Conservation (phyloP, 179 eudicot genomes). For the Nepenthes alata region DNA sequence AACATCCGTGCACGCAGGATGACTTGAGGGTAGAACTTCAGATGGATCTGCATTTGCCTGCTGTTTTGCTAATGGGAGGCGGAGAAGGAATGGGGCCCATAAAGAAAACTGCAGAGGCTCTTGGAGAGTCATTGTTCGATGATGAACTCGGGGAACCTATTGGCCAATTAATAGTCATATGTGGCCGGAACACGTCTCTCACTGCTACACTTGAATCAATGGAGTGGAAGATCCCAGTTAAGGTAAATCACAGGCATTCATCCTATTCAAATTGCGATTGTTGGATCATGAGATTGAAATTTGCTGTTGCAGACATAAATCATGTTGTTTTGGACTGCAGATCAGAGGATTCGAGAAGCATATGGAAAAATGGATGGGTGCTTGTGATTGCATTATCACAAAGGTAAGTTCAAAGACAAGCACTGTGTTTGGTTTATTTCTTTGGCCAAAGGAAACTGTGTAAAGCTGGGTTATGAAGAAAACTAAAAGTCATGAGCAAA, state of each 20-base stretch:
- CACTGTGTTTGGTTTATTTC: too few species aligned
- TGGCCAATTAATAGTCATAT: constrained; percentile 63
- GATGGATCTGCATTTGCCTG: constrained; percentile 64
- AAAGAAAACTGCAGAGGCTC: constrained; percentile 75
- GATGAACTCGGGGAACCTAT: constrained; percentile 42
- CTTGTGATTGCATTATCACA: constrained; percentile 92
- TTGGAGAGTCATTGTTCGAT: constrained; percentile 50
- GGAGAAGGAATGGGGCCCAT: constrained; percentile 99
- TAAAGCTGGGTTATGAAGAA: too few species aligned
- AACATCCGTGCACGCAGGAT: constrained; percentile 24
- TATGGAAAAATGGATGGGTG: constrained; percentile 94
- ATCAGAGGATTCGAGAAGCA: constrained; percentile 73
- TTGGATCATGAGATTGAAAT: too few species aligned
- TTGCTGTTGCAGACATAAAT: too few species aligned
- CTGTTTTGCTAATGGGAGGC: constrained; percentile 86
- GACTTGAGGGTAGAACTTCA: constrained; percentile 73
- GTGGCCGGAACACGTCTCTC: constrained; percentile 66
- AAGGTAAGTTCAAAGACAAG: constrained; percentile 27
- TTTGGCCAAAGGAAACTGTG: too few species aligned
- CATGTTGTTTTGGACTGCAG: constrained; percentile 18
- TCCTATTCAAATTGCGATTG: too few species aligned
- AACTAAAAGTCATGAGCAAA: too few species aligned
- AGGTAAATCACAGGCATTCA: constrained; percentile 23
- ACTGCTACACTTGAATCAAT: constrained; percentile 37
- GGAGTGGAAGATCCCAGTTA: constrained; percentile 75